Percentiles rank a stretch among this genome's conserved stretches.
These are phyloP conservation scores for Pseudogymnoascus sp. DNA, from an alignment of 2,329 filamentous ascomycete genomes.

Conservation along the genomic window DNA sequence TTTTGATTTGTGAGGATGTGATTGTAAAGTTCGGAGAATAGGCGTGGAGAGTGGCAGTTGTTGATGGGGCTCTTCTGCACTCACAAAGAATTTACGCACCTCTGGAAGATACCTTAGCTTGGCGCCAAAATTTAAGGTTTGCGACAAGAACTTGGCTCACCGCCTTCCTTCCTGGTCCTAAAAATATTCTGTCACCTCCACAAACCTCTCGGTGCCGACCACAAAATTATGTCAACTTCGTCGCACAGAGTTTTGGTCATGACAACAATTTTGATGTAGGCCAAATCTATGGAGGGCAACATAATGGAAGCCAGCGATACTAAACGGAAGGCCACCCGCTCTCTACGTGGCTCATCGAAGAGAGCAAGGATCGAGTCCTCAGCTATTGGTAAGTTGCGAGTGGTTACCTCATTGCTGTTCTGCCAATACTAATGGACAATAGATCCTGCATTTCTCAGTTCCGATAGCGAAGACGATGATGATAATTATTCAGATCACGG, in stretches of 20 bases:
- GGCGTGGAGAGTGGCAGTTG: constrained; percentile 6
- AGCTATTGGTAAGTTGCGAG: constrained; percentile 4
- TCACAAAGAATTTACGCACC: constrained; percentile 20
- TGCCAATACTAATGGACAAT: neutral
- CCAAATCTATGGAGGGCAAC: neutral
- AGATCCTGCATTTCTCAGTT: constrained; percentile 8
- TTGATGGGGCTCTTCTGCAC: constrained; percentile 3
- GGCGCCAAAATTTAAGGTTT: constrained; percentile 23
- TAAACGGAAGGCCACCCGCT: constrained; percentile 20
- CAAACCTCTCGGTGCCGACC: constrained; percentile 8
- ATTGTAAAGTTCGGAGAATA: constrained; percentile 6
- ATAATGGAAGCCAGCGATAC: constrained; percentile 20
- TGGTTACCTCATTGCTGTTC: constrained; percentile 1
- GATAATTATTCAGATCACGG: constrained; percentile 29
- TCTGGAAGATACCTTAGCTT: constrained; percentile 4
- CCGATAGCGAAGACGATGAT: constrained; percentile 42
- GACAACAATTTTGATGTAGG: neutral
- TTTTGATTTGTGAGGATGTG: neutral
- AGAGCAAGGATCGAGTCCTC: constrained; percentile 18
- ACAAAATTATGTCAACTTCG: constrained; percentile 8
- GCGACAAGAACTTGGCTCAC: constrained; percentile 17
- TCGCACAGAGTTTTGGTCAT: constrained; percentile 1
- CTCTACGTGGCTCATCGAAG: constrained; percentile 18
- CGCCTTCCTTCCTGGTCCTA: neutral
- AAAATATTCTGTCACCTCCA: constrained; percentile 10